Evolutionary conservation across 352 stramenopile genomes (phyloP).

Genomic region (Phytopythium helicoides): DNA sequence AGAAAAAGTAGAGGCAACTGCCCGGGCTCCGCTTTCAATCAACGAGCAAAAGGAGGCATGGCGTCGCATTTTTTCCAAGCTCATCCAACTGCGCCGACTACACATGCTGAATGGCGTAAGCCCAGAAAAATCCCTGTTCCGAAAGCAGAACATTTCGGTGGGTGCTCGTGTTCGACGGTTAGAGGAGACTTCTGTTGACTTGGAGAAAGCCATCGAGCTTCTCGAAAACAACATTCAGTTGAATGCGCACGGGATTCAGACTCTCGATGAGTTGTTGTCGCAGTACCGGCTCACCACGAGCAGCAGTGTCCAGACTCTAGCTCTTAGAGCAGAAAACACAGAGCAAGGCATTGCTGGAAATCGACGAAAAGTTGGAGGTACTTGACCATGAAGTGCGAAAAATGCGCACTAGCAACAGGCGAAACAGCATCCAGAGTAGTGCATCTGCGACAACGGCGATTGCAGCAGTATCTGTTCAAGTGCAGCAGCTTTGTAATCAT

Average conservation of each 20-base stretch:
- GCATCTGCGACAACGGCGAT: conserved; percentile 19
- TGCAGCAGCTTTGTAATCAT: conserved; percentile 36
- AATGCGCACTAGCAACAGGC: conserved; percentile 32
- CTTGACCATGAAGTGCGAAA: conserved; percentile 54
- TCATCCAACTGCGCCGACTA: conserved; percentile 54
- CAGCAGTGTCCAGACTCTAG: conserved; percentile 36
- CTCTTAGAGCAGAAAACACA: conserved; percentile 41
- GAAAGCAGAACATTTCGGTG: conserved; percentile 61
- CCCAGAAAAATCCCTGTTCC: conserved; percentile 50
- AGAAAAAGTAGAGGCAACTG: not conserved
- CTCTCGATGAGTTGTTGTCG: conserved; percentile 29
- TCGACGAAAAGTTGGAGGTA: conserved; percentile 58
- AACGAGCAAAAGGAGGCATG: conserved; percentile 22
- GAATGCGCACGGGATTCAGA: conserved; percentile 35
- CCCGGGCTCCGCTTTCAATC: not conserved
- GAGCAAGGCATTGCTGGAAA: conserved; percentile 35
- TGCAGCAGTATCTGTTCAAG: conserved; percentile 20
- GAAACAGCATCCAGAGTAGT: conserved; percentile 29
- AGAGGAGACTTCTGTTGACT: conserved; percentile 42
- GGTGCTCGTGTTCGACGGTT: conserved; percentile 55
- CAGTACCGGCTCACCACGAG: conserved; percentile 37
- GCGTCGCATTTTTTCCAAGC: conserved; percentile 42
- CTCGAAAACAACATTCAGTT: conserved; percentile 38
- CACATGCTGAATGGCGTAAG: conserved; percentile 50
- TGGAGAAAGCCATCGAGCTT: conserved; percentile 52